Conservation (phyloP, 768 basidiomycete genomes). For the Antrodiella citrinella region DNA sequence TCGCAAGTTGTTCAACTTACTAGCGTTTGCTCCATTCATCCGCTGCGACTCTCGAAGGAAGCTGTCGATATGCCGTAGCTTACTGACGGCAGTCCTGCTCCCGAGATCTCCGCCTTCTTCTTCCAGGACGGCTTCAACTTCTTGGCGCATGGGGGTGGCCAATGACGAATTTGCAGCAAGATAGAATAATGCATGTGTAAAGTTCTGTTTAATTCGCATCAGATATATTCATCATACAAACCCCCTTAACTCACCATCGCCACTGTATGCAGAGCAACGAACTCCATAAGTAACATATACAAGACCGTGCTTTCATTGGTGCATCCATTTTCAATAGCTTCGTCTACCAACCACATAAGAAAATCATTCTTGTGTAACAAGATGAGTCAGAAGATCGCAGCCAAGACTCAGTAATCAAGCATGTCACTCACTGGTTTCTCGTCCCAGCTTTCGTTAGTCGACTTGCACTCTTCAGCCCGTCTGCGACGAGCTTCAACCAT, state of each 20-base stretch:
- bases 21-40: slow-evolving; percentile 21
- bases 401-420: not conserved
- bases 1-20: slow-evolving; percentile 12
- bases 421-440: slow-evolving; percentile 26
- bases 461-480: slow-evolving; percentile 22
- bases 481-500: slow-evolving; percentile 23
- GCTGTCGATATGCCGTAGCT: slow-evolving; percentile 40
- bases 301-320: not conserved
- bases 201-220: slow-evolving; percentile 14
- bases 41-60: slow-evolving; percentile 41
- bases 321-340: slow-evolving; percentile 11
- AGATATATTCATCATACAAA: not conserved
- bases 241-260: slow-evolving; percentile 25
- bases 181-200: slow-evolving; percentile 22
- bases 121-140: slow-evolving; percentile 20
- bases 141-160: slow-evolving; percentile 20
- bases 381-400: not conserved
- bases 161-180: slow-evolving; percentile 24
- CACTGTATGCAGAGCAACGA: slow-evolving; percentile 35
- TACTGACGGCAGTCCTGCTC: slow-evolving; percentile 32
- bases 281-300: slow-evolving; percentile 29
- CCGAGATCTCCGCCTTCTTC: slow-evolving; percentile 22
- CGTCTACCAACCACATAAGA: slow-evolving; percentile 33
- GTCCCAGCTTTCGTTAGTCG: slow-evolving; percentile 25
- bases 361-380: slow-evolving; percentile 26